These are phyloP conservation scores for Podospora appendiculata DNA, from an alignment of 495 filamentous ascomycete species.

Conservation along the genomic window DNA sequence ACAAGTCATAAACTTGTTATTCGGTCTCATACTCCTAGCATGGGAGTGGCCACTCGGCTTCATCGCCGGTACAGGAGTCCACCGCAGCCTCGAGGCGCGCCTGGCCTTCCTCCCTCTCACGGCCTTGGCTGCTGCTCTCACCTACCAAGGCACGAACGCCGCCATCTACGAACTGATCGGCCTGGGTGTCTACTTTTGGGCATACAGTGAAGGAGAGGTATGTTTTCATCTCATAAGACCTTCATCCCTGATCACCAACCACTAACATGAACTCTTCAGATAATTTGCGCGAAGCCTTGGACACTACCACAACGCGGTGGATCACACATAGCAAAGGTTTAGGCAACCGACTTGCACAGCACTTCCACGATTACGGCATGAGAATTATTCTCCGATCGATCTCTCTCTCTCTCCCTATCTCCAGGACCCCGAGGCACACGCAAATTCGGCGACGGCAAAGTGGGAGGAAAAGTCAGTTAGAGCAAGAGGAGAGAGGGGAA, in stretches of 20 bases:
- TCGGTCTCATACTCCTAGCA: conserved; percentile 69
- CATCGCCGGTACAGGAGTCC: conserved; percentile 59
- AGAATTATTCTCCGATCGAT: background rate
- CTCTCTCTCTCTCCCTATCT: background rate
- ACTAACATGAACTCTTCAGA: conserved; percentile 20
- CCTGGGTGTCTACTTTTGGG: conserved; percentile 89
- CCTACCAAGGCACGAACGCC: conserved; percentile 90
- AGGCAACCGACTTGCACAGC: background rate
- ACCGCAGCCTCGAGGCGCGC: conserved; percentile 80
- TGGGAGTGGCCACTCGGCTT: conserved; percentile 86
- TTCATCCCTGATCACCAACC: background rate
- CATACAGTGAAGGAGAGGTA: conserved; percentile 94
- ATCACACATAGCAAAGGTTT: conserved; percentile 25
- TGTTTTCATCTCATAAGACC: conserved; percentile 18
- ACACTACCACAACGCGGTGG: conserved; percentile 37
- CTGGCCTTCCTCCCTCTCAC: conserved; percentile 77
- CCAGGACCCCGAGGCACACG: too few species aligned
- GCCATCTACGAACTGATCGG: conserved; percentile 90
- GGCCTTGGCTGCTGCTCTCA: conserved; percentile 62
- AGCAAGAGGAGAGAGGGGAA: too few species aligned
- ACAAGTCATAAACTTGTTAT: conserved; percentile 90
- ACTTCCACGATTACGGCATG: background rate
- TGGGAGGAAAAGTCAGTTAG: too few species aligned
- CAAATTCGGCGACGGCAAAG: too few species aligned
- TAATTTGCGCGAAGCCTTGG: conserved; percentile 46